Base-by-base conservation (phyloP, 805 yeast species). In the Debaryomyces prosopidis region DNA sequence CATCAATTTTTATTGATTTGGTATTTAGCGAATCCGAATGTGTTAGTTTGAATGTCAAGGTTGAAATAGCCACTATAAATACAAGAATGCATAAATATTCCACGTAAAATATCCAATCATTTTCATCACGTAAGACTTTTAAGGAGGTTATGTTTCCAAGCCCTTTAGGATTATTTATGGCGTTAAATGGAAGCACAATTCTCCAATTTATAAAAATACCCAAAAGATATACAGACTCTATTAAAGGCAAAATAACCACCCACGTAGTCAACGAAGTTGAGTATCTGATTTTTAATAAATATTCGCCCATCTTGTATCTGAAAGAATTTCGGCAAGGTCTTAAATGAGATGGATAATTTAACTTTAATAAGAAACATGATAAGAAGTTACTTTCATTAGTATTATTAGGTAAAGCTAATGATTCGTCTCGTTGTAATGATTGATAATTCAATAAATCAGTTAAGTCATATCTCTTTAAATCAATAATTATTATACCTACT, bases 401-500 rank as follows among this genome's bases (percentile, higher is more conserved):
- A 33, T 49, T 52, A n/a, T 55, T 49, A 23, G 36, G 30, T 23
- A 43, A n/a, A 36, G 19, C 15, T 30, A 34, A 34, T 16, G 15
- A 14, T 26, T 38, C 41, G 27, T 17, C 15, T 15, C 26, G 11
- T 9, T 15, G 20, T 3, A 38, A 27, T n/a, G 16, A 2, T 27
- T 38, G 14, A 11, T n/a, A 15, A 40, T 39, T 52, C 28, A 79
- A 58, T 10, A 82, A 58, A 48, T 83, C 89, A 12, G 77, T 77
- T 14, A 84, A 69, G 52, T 85, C 91, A 20, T 77, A 60, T 43
- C 89, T 72, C 39, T 83, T 76, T 26, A 83, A 65, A 64, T 89
- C 96, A 32, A 88, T 77, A 14, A 85, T 74, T 26, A 87, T 65
- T 1, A 87, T 80, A 0, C 89, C 81, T 1, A 82, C 68, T 47